Conservation (phyloP, 805 yeast genomes). For the Alloascoidea africana region DNA sequence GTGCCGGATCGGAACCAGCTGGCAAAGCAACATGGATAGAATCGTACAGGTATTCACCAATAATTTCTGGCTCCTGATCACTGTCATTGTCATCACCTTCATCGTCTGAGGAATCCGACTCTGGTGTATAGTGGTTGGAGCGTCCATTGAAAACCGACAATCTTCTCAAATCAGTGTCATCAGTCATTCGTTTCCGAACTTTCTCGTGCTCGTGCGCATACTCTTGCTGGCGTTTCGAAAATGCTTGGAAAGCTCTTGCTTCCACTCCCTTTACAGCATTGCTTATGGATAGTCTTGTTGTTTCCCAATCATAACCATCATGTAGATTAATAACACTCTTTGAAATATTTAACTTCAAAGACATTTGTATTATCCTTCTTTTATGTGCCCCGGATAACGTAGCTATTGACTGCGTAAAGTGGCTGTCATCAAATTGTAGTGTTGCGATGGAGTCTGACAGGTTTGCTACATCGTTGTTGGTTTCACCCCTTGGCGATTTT, state of each 20-base stretch:
- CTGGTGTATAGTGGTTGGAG: too few relatives aligned
- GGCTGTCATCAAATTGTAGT: neutral
- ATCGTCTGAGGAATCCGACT: conserved; percentile 5
- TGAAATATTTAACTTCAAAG: neutral
- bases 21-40: conserved; percentile 64
- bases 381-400: neutral
- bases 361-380: neutral
- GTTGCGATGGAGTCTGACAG: neutral
- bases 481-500: neutral
- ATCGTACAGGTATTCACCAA: conserved; percentile 57
- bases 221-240: neutral
- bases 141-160: too few relatives aligned
- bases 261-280: conserved; percentile 55
- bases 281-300: conserved; percentile 51
- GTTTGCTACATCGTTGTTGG: conserved; percentile 1
- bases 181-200: neutral
- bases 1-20: conserved; percentile 26
- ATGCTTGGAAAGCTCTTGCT: conserved; percentile 23
- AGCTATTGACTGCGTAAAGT: neutral
- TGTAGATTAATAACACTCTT: conserved; percentile 23
- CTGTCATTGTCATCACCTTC: conserved; percentile 8
- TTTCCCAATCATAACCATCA: conserved; percentile 91
- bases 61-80: conserved; percentile 15
- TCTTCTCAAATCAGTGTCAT: neutral
- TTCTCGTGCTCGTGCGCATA: neutral